Percentiles rank a stretch among this genome's conserved stretches.
Evolutionary conservation across 2,329 filamentous ascomycete species (phyloP).

Genomic region (Hypoxylon sp.): DNA sequence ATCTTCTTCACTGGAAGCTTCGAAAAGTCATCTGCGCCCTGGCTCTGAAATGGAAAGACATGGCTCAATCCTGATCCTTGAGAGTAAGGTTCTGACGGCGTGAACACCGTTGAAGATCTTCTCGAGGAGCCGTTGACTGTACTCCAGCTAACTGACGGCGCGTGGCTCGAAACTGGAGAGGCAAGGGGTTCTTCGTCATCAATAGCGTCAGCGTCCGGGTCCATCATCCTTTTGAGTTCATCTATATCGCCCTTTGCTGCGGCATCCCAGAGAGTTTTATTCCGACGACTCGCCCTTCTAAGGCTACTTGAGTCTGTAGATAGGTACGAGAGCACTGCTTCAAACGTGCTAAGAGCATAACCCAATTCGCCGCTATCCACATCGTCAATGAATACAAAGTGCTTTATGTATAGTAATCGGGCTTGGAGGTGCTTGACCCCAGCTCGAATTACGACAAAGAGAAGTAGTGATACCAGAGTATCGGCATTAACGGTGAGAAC

Average conservation of each 20-base stretch:
- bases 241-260: constrained; percentile 81
- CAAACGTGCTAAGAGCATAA: constrained; percentile 95
- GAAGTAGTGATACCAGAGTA: constrained; percentile 88
- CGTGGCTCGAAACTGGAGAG: constrained; percentile 60
- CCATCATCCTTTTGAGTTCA: constrained; percentile 83
- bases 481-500: constrained; percentile 82
- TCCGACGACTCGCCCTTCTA: constrained; percentile 86
- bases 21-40: constrained; percentile 59
- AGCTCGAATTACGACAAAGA: constrained; percentile 93
- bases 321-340: constrained; percentile 92
- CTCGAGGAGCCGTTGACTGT: constrained; percentile 63
- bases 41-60: constrained; percentile 90
- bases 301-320: constrained; percentile 85
- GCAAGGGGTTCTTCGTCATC: constrained; percentile 58
- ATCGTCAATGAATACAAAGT: constrained; percentile 98
- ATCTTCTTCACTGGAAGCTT: constrained; percentile 64
- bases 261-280: constrained; percentile 90
- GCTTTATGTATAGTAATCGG: constrained; percentile 91
- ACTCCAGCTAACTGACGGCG: constrained; percentile 65
- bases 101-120: constrained; percentile 60
- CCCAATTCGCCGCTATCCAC: constrained; percentile 97
- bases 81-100: constrained; percentile 67
- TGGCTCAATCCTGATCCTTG: constrained; percentile 77
- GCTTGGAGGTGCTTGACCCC: constrained; percentile 90
- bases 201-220: constrained; percentile 72